Base-by-base conservation (phyloP, 805 yeast genomes). In the Metschnikowia kofuensis region DNA sequence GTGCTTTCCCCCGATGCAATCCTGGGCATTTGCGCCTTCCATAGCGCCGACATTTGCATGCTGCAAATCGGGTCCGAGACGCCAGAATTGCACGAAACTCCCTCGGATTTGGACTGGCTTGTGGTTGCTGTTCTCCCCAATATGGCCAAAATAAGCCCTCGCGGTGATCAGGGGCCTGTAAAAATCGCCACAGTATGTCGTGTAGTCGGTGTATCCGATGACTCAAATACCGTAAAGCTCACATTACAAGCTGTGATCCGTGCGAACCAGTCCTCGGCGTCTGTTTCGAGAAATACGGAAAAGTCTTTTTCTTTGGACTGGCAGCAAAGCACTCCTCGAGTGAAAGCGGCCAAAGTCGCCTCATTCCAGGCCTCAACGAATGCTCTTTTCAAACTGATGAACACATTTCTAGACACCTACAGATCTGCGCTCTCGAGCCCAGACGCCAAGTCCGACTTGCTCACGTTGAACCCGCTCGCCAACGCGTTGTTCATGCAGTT, bases 401-500 rank as follows among this genome's bases (percentile, higher is more conserved):
- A 72, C 45, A 44, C 50, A 13, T 76, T 78, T 49, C 54, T 74
- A 13, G 61, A 57, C 14, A 67, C 65, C 35, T 77, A 75, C 55
- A 64, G 70, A 8, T 58, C 66, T 26, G 70, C 75, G 1, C 58
- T 67, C 36, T 52, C 54, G 10, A 38, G 47, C 4, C 44, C 50
- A 37, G 44, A 48, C n/a, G 45, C 58, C 9, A 52, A 50, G 32
- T 31, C 49, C 5, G 67, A 69, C 47, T 65, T 83, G 12, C 60
- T 82, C 21, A 68, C 79, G 2, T 64, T 84, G 16, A 75, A 84
- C 10, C 90, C 90, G 0, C 63, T 84, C 45, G 80, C 87, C 0
- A 77, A 77, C 52, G 75, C 83, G 0, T 65, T 84, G n/a, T 77
- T 73, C 53, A 60, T 79, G 40, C 87, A 83, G 59, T 67, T 84